Conservation (phyloP, 345 rosid species). For the Sisymbrium irio region DNA sequence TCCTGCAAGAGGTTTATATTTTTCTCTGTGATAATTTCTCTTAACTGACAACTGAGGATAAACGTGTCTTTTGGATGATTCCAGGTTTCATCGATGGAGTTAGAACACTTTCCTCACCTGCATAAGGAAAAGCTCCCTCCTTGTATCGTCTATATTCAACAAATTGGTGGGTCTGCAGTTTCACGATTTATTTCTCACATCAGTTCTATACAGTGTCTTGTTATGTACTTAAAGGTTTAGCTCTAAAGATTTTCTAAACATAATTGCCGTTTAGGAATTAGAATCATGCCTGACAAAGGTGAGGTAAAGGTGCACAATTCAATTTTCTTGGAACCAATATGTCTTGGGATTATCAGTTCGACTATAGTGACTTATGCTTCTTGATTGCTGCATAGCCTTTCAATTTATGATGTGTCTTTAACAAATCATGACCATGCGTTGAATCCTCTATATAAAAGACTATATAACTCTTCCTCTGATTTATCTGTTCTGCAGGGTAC, state of each 20-base stretch:
- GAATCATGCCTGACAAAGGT: not conserved
- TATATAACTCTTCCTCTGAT: not conserved
- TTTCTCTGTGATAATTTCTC: conserved; percentile 20
- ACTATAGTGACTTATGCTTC: conserved; percentile 24
- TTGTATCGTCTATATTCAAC: conserved; percentile 72
- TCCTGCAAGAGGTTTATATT: conserved; percentile 67
- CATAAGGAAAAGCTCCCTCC: conserved; percentile 53
- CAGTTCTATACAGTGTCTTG: not conserved
- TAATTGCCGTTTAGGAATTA: not conserved
- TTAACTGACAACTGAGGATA: conserved; percentile 13
- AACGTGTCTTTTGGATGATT: conserved; percentile 20
- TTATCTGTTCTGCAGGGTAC: conserved; percentile 53
- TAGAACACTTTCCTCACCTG: conserved; percentile 61
- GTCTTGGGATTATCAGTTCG: conserved; percentile 6
- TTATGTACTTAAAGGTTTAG: not conserved
- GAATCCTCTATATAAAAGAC: conserved; percentile 6
- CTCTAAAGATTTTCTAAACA: not conserved
- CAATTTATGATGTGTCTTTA: conserved; percentile 1
- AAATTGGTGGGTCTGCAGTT: conserved; percentile 64
- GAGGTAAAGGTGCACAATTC: conserved; percentile 9
- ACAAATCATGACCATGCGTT: not conserved
- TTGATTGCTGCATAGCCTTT: conserved; percentile 19
- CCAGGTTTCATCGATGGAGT: conserved; percentile 78
- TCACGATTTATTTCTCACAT: conserved; percentile 9
- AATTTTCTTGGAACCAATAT: not conserved